A percentile compares a stretch with the other conserved stretches of the same genome.
Evolutionary conservation across 495 filamentous ascomycete genomes (phyloP).

Genomic region (Pyrenopolyporus hunteri): DNA sequence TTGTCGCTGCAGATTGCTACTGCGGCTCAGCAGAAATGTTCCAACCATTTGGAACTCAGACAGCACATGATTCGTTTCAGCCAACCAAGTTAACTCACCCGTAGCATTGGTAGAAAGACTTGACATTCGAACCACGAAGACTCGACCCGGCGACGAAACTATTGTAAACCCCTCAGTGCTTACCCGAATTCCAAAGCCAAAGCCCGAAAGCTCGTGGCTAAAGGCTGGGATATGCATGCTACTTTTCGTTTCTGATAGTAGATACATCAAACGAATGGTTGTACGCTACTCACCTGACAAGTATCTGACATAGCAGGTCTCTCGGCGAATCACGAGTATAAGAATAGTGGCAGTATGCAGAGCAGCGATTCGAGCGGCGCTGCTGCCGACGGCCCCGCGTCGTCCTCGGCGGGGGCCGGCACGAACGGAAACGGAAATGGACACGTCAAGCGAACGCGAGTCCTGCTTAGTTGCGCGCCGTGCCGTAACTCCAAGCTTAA

Average conservation of each 20-base stretch:
- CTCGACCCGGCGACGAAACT: no score
- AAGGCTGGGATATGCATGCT: no score
- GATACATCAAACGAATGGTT: background rate
- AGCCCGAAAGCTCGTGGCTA: no score
- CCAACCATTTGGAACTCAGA: background rate
- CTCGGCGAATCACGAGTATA: background rate
- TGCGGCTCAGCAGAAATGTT: constrained; percentile 1
- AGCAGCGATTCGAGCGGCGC: background rate
- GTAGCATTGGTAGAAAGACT: no score
- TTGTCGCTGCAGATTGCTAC: background rate
- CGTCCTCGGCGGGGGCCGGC: background rate
- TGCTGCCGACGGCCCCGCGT: background rate
- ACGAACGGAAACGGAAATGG: constrained; percentile 9
- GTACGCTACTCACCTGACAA: no score
- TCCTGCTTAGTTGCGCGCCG: constrained; percentile 49
- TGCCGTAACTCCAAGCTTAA: constrained; percentile 54
- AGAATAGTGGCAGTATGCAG: constrained; percentile 10
- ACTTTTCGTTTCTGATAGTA: no score
- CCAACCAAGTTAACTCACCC: background rate
- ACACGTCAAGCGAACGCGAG: constrained; percentile 45
- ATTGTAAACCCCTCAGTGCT: no score
- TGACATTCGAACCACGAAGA: no score
- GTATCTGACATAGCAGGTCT: no score
- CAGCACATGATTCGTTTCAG: background rate
- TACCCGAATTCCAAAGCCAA: no score